Evolutionary conservation across 495 filamentous ascomycete species (phyloP), one percentile per base, ranked within the genome.

Genomic region (Parathielavia hyrcaniae): DNA sequence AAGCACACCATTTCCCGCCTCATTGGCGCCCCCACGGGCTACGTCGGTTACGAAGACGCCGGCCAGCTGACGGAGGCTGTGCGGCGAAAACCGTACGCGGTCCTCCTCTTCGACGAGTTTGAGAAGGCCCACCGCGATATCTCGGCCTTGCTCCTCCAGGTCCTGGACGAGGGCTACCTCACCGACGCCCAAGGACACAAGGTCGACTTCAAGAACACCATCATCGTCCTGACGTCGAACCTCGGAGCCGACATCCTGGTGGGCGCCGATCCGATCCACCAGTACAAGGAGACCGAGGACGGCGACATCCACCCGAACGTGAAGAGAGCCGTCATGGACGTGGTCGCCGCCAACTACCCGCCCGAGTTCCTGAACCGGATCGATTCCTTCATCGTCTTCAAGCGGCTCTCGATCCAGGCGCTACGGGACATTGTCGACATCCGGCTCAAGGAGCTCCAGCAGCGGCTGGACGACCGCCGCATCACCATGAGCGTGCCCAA

Each of bases 71-170:
- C 93, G 1, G 93, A 98, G 69, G 93, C 93, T 19, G 90, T 98
- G 3, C 81, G 93, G 47, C 82, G 93, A 51, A 98, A 97, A 69
- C 93, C 93, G 1, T 97, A 98, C 64, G 93, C 93, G 1, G 88
- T 98, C 6, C 75, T 98, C 0, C 77, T 98, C 2, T 95, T 98
- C 61, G 93, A 98, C 72, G 93, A 97, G 64, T 98, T 96, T 67
- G 92, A 97, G 69, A 97, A 98, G 68, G 92, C 92, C 2, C 92
- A 97, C 67, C 85, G 88, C 22, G 93, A 98, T 67, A 97, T 97
- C 59, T 93, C 90, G 3, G 85, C 91, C 0, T 75, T 98, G n/a
- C 82, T 98, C 5, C 81, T 98, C 1, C 93, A 97, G 63, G 93
- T 97, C 1, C 82, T 98, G 0, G 93, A 98, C 72, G 93, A 97